Evolutionary conservation across 106 monocot genomes (phyloP), one percentile per base, ranked within the genome.

Genomic region (Dendrobium chrysotoxum): DNA sequence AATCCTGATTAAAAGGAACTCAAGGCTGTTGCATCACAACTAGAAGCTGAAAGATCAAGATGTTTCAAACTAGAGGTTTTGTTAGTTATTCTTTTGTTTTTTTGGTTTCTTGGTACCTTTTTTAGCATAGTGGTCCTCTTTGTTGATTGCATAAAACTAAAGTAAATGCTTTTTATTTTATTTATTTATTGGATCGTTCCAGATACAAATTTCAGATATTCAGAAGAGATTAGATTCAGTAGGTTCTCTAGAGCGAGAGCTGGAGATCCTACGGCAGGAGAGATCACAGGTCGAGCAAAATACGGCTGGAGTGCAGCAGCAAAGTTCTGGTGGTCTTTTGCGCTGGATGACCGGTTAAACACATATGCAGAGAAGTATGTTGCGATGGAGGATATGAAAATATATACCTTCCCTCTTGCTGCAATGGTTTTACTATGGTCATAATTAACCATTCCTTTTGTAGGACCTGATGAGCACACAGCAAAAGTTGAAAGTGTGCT

Each of bases 21-120:
- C 76, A 83, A 92, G 80, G 92, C 92, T 13, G 87, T 97, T 53
- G 87, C 87, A 85, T 68, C 64, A 82, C 97, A 94, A 79, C 80
- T 94, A 42, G 82, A 82, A 71, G 87, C 94, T 73, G 97, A 97
- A 76, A 91, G 84, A 77, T 90, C 94, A 75, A 92, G 97, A 92
- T 97, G 92, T 84, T 72, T 80, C 73, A 97, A 90, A 72, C 77
- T 97, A 26, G 97, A 92, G 97, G 97, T 97, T 68, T 21, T 41
- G n/a, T 77, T 45, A 18, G 64, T 44, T 80, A 8, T 35, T 28
- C 6, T 12, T 41, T 46, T 72, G 57, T 57, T 20, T 57, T 21
- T 57, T 57, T 57, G 18, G 2, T 16, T 54, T 9, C 44, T 44
- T 44, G 44, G 9, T 44, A 44, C 44, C 9, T 44, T 40, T 40